Base-by-base conservation (phyloP, 163 green algal species). In the Volvox carteri region DNA sequence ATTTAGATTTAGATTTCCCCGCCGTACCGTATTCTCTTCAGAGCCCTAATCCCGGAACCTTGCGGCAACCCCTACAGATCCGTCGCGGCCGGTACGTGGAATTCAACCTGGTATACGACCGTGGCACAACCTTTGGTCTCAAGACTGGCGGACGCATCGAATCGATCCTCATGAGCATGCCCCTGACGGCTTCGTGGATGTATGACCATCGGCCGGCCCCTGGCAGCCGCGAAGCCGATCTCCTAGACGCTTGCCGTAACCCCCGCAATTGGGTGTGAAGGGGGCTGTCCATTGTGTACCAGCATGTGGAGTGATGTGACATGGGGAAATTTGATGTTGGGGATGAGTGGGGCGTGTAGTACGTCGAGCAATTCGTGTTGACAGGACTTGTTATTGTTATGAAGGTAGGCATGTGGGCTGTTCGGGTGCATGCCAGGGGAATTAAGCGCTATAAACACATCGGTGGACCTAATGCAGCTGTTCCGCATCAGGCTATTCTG, bases 151-250 rank as follows among this genome's bases (percentile, higher is more conserved):
- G 98, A 60, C 95, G 98, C 81, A 99, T 99, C 80, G 98, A 99
- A 95, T 98, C 94, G 89, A 99, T 99, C 90, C 94, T 99, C 28
- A 99, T 99, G 98, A 98, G 94, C 35, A 93, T 99, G 86, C 98
- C 98, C 19, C 92, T 98, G 4, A 98, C 95, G 18, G 67, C 79
- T 39, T 68, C 81, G 21, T 99, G 96, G 95, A 93, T 97, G 91
- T 99, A 99, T 90, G 93, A 97, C 92, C 76, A 94, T 60, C n/a
- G 95, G 35, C 95, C 96, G 1, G 94, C 92, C 44, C 65, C 92
- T 4, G 96, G 95, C 35, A 94, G 78, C 41, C 93, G 91, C 19
- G 97, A 99, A 94, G 96, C 95, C 6, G 93, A 98, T 5, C 87
- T 99, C n/a, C 48, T 99, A 28, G 95, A 98, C 73, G 89, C 91